phyloP scores from a whole-genome alignment of 2,329 filamentous ascomycete species.

The Fusarium phyllophilum region DNA sequence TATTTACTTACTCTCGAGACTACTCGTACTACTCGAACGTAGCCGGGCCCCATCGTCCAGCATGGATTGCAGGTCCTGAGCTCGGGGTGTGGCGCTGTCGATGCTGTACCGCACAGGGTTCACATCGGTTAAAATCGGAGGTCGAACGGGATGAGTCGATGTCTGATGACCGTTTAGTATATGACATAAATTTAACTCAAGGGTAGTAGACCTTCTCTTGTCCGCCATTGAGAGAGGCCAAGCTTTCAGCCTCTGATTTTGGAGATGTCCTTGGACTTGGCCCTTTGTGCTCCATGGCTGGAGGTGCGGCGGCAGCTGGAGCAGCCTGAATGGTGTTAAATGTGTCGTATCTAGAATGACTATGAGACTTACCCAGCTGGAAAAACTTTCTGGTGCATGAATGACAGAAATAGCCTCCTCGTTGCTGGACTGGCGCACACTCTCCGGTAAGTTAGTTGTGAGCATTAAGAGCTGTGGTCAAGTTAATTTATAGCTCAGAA shows the following conservation, averaged over 20 bases:
- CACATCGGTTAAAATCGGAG: constrained; percentile 80
- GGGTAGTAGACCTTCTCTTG: constrained; percentile 39
- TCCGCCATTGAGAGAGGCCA: constrained; percentile 37
- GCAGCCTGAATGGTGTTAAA: constrained; percentile 53
- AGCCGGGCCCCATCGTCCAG: constrained; percentile 64
- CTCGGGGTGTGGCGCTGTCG: constrained; percentile 80
- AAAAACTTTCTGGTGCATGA: constrained; percentile 86
- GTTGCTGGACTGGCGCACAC: constrained; percentile 67
- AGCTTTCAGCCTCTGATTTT: constrained; percentile 50
- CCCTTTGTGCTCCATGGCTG: constrained; percentile 47
- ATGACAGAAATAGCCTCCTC: constrained; percentile 92
- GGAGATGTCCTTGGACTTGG: constrained; percentile 52
- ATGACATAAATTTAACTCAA: neutral
- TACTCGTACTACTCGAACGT: constrained; percentile 76
- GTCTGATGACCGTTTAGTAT: constrained; percentile 21
- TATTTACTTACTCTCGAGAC: constrained; percentile 74
- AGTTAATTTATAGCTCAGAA: constrained; percentile 26
- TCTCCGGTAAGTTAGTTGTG: constrained; percentile 66
- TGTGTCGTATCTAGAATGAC: neutral
- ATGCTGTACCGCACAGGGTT: constrained; percentile 72
- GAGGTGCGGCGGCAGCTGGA: constrained; percentile 46
- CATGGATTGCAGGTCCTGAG: constrained; percentile 83
- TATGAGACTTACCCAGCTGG: constrained; percentile 72
- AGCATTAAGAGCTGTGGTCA: constrained; percentile 60
- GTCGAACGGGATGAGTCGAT: constrained; percentile 62